These are phyloP conservation scores for Bullera alba DNA, from an alignment of 768 basidiomycete species.

Conservation along the genomic window DNA sequence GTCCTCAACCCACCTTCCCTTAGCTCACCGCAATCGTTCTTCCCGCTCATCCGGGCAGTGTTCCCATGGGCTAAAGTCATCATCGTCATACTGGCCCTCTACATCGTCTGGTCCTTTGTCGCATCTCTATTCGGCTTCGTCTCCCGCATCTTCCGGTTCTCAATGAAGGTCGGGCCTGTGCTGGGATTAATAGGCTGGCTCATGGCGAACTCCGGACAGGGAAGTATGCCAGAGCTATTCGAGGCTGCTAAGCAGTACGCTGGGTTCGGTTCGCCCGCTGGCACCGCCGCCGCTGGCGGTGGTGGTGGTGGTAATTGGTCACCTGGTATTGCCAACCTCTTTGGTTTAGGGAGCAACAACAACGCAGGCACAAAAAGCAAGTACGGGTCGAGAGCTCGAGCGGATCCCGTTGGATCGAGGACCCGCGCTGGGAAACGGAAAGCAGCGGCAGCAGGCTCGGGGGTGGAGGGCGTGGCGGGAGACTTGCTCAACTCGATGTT, in stretches of 20 bases:
- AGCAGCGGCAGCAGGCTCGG: background rate
- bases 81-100: slow-evolving; percentile 30
- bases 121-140: slow-evolving; percentile 26
- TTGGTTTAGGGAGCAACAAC: background rate
- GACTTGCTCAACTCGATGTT: background rate
- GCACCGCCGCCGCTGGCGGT: background rate
- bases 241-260: slow-evolving; percentile 22
- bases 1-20: slow-evolving; percentile 24
- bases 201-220: slow-evolving; percentile 37
- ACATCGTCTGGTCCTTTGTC: slow-evolving; percentile 29
- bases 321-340: background rate
- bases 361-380: background rate
- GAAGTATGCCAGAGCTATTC: slow-evolving; percentile 27
- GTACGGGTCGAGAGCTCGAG: background rate
- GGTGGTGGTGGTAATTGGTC: background rate
- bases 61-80: slow-evolving; percentile 20
- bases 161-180: slow-evolving; percentile 28
- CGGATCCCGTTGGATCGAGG: slow-evolving; percentile 13
- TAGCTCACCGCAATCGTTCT: slow-evolving; percentile 19
- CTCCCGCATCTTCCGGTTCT: slow-evolving; percentile 30
- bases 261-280: slow-evolving; percentile 9
- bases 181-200: slow-evolving; percentile 32
- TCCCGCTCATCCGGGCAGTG: slow-evolving; percentile 21
- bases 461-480: slow-evolving; percentile 18
- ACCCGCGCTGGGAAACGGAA: slow-evolving; percentile 13